phyloP scores from a whole-genome alignment of 108 stramenopile genomes.

The Nannochloropsis salina region DNA sequence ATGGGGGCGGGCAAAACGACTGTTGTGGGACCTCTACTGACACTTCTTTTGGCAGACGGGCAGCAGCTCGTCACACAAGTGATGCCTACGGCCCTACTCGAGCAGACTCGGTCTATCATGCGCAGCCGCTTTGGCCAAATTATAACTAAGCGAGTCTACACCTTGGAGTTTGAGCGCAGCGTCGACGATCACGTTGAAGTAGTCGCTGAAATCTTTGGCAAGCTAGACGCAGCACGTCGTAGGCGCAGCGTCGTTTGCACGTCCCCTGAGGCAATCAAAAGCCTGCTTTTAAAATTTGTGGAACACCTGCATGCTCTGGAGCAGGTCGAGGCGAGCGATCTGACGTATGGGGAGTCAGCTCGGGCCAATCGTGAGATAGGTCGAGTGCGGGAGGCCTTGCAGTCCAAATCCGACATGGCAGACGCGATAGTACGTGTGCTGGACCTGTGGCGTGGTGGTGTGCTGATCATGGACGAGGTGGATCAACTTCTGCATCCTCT shows the following conservation, averaged over 20 bases:
- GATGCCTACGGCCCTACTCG: constrained; percentile 43
- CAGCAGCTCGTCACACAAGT: constrained; percentile 34
- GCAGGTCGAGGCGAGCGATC: constrained; percentile 28
- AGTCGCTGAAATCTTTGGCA: not conserved
- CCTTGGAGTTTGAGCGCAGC: constrained; percentile 34
- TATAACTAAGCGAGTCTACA: constrained; percentile 36
- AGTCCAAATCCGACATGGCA: constrained; percentile 22
- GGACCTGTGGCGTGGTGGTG: constrained; percentile 32
- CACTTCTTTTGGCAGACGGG: constrained; percentile 46
- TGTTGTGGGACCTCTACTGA: constrained; percentile 45
- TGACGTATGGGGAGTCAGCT: not conserved
- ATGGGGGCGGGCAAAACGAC: constrained; percentile 53
- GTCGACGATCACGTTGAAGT: not conserved
- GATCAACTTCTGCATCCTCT: constrained; percentile 50
- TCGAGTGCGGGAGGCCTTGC: not conserved
- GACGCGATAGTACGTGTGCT: constrained; percentile 29
- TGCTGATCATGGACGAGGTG: constrained; percentile 50
- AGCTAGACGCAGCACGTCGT: constrained; percentile 21
- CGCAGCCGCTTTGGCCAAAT: constrained; percentile 28
- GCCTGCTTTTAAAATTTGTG: constrained; percentile 39
- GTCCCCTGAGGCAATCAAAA: constrained; percentile 42
- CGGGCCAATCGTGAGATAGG: not conserved
- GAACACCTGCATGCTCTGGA: constrained; percentile 28
- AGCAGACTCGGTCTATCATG: constrained; percentile 32
- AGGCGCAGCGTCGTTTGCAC: constrained; percentile 38